A percentile compares a stretch with the other conserved stretches of the same genome.
These are phyloP conservation scores for Dovyalis caffra DNA, from an alignment of 345 rosid species.

Conservation along the genomic window DNA sequence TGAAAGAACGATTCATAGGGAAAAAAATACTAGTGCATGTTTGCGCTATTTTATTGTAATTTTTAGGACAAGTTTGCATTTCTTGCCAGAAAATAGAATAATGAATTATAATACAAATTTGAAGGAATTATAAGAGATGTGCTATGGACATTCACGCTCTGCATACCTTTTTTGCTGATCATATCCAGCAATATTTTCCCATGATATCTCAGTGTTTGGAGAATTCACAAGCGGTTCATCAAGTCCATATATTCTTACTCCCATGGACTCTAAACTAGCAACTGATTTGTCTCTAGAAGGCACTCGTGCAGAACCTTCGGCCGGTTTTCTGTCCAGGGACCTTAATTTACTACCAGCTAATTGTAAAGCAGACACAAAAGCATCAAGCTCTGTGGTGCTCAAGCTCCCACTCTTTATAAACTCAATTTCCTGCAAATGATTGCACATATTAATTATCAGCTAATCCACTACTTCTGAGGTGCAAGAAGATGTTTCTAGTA, in stretches of 20 bases:
- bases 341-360: conserved; percentile 56
- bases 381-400: conserved; percentile 69
- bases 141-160: not conserved
- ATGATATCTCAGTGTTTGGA: conserved; percentile 53
- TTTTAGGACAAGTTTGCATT: not conserved
- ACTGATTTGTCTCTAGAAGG: conserved; percentile 52
- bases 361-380: conserved; percentile 72
- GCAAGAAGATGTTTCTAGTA: not conserved
- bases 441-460: not conserved
- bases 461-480: not conserved
- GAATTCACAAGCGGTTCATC: conserved; percentile 42
- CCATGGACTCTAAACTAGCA: conserved; percentile 69
- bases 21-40: not conserved
- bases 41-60: not conserved
- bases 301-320: conserved; percentile 37
- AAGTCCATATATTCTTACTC: conserved; percentile 80
- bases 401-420: conserved; percentile 82
- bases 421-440: conserved; percentile 75
- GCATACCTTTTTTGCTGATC: conserved; percentile 73
- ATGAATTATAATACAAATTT: conserved; percentile 2
- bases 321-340: conserved; percentile 36
- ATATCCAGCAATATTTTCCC: conserved; percentile 94
- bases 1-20: not conserved
- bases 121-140: not conserved
- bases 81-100: not conserved